Base-by-base conservation (phyloP, 2,329 filamentous ascomycete species). In the Fonsecaea monophora region DNA sequence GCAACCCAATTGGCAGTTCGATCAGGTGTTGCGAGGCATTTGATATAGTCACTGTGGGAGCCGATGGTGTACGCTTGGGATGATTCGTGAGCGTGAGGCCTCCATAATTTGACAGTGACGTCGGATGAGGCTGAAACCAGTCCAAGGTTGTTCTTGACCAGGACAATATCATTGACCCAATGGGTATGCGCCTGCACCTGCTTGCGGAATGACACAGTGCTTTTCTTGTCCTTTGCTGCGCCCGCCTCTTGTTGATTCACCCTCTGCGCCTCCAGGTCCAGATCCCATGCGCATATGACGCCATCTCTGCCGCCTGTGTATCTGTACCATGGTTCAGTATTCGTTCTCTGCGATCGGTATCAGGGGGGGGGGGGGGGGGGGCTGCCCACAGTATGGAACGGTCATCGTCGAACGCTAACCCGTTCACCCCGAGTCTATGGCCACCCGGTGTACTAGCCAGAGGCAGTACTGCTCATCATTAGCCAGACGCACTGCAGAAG, bases 231-330 rank as follows among this genome's bases (percentile, higher is more conserved):
- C 40, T 72, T 72, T 35, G 64, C 54, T 50, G 65, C 64, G 64
- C 42, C 66, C 54, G 53, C 59, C 10, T 65, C 48, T 63, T 48
- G 50, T 53, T 59, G 59, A 40, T 61, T 59, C n/a, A 50, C 40
- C 34, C 64, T 58, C 38, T 69, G 81, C 70, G 91, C 83, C 76
- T 92, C 86, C 75, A 92, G 87, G 74, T 92, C 87, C 61, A 97
- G 83, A 78, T 98, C 90, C 95, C 95, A 99, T 68, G 94, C 92
- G 81, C 95, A 99, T 72, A 99, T 90, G 59, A 95, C 91, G 73
- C 95, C 95, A 80, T 99, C 95, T 76, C 95, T 90, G 67, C 95
- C 95, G 72, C 92, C 95, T 54, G 95, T 97, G 81, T 98, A 99
- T 74, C 94, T 97, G 72, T 34, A 54, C 42, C 30, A 18, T 57